A percentile compares a stretch with the other conserved stretches of the same genome.
Conservation (phyloP, 306 rosid species). For the Vigna reflexopilosa region DNA sequence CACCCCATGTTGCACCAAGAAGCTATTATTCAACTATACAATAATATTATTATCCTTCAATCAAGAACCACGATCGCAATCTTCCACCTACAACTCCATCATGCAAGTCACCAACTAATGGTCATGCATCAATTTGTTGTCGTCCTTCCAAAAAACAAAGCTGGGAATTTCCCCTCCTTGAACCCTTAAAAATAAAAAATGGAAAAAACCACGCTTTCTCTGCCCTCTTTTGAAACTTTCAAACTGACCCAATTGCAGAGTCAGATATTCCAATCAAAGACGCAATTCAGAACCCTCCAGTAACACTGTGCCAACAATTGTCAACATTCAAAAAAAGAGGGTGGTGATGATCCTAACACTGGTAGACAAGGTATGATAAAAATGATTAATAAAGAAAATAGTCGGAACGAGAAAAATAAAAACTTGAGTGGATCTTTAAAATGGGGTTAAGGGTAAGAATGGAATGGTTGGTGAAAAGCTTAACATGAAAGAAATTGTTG, state of each 20-base stretch:
- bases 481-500: conserved; percentile 45
- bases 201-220: conserved; percentile 10
- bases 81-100: conserved; percentile 41
- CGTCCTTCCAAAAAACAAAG: conserved; percentile 3
- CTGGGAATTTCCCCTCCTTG: conserved; percentile 26
- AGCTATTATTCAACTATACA: conserved; percentile 34
- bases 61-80: conserved; percentile 19
- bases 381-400: not conserved
- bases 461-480: conserved; percentile 30
- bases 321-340: conserved; percentile 26
- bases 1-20: conserved; percentile 72
- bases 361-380: conserved; percentile 9
- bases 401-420: conserved; percentile 17
- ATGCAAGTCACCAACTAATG: conserved; percentile 41
- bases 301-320: not conserved
- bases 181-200: not conserved
- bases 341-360: not conserved
- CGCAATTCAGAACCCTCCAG: conserved; percentile 40
- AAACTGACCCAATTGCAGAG: conserved; percentile 46
- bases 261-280: conserved; percentile 46
- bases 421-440: conserved; percentile 17
- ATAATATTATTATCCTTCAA: conserved; percentile 12
- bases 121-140: conserved; percentile 6
- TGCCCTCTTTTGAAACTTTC: conserved; percentile 34
- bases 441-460: conserved; percentile 31